Evolutionary conservation across 129 eudicot species (phyloP), one percentile per base, ranked within the genome.

Genomic region (Sambucus nigra): DNA sequence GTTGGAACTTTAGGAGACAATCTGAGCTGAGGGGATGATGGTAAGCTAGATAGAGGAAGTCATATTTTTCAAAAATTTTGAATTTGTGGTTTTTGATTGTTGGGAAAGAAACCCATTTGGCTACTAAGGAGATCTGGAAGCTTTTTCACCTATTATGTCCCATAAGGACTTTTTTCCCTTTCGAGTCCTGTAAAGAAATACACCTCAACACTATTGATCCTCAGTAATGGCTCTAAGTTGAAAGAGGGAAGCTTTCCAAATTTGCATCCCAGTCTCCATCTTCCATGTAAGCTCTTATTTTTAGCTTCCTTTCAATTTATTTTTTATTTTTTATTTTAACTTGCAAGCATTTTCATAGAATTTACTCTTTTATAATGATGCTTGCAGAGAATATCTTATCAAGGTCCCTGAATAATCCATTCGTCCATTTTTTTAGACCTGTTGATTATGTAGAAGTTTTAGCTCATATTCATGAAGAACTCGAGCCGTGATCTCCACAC

Each of bases 191-290:
- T 76, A 91, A 85, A 79, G 88, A 85, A 54, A 60, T 94, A 33
- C 94, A 73, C 58, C 76, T 85, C 0, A 81, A 76, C 71, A 62
- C 85, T 22, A 46, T 91, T n/a, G 85, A 85, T 79, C 98, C 98
- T 10, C 95, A 91, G 67, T 81, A 94, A 55, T 91, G 98, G 98
- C 86, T 91, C 54, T 95, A 91, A 85, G 98, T 85, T 55, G 98
- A 91, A 75, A 85, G 98, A 69, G 98, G 95, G 57, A 91, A 85
- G 74, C 81, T 91, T 61, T 70, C 95, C 7, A 91, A 91, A 56
- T 65, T 76, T 48, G 66, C 89, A 15, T 41, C 88, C 10, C 82
- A 81, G 53, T 71, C 88, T 42, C 76, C 94, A 17, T 81, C 95
- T 47, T 88, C 95, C 9, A 60, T 91, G 98, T 91, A 79, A 72